phyloP scores from a whole-genome alignment of 495 filamentous ascomycete genomes.

The Cercophora samala region DNA sequence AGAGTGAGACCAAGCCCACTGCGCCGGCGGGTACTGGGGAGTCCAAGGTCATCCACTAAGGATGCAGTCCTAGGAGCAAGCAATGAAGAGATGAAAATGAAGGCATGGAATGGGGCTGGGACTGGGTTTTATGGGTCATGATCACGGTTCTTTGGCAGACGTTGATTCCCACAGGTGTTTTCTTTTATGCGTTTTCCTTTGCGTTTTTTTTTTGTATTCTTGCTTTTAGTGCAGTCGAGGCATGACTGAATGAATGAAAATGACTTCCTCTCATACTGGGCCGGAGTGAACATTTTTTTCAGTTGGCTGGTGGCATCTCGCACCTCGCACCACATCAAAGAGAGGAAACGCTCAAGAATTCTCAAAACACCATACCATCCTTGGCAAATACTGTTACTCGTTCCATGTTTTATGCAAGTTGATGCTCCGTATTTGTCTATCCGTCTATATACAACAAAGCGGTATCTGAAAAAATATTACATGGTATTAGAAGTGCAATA shows the following conservation, averaged over 20 bases:
- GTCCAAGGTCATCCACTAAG: constrained; percentile 16
- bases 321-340: too few relatives aligned
- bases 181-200: background rate
- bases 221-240: constrained; percentile 1
- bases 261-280: background rate
- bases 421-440: too few relatives aligned
- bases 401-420: too few relatives aligned
- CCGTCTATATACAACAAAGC: too few relatives aligned
- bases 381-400: too few relatives aligned
- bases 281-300: too few relatives aligned
- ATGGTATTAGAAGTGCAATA: too few relatives aligned
- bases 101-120: background rate
- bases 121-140: background rate
- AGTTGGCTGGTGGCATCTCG: too few relatives aligned
- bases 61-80: background rate
- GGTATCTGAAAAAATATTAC: too few relatives aligned
- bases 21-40: constrained; percentile 8
- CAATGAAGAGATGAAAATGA: background rate
- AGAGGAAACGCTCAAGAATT: too few relatives aligned
- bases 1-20: constrained; percentile 14
- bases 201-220: background rate
- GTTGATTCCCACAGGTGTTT: background rate
- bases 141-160: background rate
- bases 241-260: background rate
- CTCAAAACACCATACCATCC: too few relatives aligned